phyloP scores from a whole-genome alignment of 768 basidiomycete genomes.

The Russula abietina region DNA sequence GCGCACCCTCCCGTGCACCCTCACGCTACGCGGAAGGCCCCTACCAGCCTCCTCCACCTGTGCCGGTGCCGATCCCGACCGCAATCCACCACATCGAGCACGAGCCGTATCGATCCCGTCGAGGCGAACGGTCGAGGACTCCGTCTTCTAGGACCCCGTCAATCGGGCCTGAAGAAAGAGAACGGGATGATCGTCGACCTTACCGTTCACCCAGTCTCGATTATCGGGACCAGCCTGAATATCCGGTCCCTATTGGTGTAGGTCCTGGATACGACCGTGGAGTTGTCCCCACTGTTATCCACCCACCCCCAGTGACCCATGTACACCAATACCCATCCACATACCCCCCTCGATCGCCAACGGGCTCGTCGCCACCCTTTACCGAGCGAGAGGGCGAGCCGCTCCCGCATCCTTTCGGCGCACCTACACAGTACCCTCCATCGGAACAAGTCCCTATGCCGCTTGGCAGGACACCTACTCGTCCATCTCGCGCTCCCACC shows the following conservation, averaged over 20 bases:
- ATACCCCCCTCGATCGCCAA: constrained; percentile 8
- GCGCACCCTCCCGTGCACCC: neutral
- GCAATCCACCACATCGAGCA: constrained; percentile 1
- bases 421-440: constrained; percentile 5
- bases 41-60: neutral
- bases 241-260: constrained; percentile 2
- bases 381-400: constrained; percentile 9
- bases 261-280: constrained; percentile 9
- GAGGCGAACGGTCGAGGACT: constrained; percentile 5
- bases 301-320: constrained; percentile 2
- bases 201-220: constrained; percentile 7
- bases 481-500: constrained; percentile 13
- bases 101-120: neutral
- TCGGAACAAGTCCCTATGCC: constrained; percentile 6
- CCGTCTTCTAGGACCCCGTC: constrained; percentile 5
- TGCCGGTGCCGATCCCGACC: neutral
- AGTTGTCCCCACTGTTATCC: neutral
- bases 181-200: neutral
- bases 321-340: neutral
- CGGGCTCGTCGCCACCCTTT: neutral
- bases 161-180: constrained; percentile 2
- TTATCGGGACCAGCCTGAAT: no score
- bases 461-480: constrained; percentile 1
- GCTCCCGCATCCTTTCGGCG: constrained; percentile 8
- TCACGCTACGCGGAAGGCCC: constrained; percentile 3